Evolutionary conservation across 257 asterid genomes (phyloP).

Genomic region (Verbena officinalis): DNA sequence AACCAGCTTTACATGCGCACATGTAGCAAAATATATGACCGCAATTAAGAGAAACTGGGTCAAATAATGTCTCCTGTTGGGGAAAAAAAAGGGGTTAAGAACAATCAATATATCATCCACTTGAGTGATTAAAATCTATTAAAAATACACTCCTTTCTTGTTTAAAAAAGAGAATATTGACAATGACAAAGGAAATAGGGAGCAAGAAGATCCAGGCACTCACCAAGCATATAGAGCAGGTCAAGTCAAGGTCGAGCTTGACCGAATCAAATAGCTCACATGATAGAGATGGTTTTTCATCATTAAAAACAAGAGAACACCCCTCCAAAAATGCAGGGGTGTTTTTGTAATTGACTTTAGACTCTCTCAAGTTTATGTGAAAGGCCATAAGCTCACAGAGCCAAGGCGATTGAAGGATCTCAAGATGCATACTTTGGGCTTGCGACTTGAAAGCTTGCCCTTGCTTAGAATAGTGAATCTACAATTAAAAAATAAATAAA

Average conservation of each 20-base stretch:
- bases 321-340: constrained; percentile 63
- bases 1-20: constrained; percentile 93
- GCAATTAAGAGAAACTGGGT: constrained; percentile 81
- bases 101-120: background rate
- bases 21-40: constrained; percentile 90
- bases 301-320: constrained; percentile 54
- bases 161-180: too few species aligned
- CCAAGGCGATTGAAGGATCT: constrained; percentile 99
- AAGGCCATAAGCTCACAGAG: constrained; percentile 92
- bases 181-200: background rate
- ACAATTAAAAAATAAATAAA: constrained; percentile 13
- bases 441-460: constrained; percentile 94
- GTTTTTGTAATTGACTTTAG: constrained; percentile 34
- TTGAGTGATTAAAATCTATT: background rate
- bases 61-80: constrained; percentile 82
- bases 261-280: constrained; percentile 80
- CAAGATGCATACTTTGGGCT: constrained; percentile 75
- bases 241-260: constrained; percentile 81
- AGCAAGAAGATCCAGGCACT: constrained; percentile 37
- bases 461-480: constrained; percentile 92
- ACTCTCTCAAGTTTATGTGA: constrained; percentile 62
- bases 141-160: too few species aligned
- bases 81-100: background rate
- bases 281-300: constrained; percentile 68
- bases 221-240: constrained; percentile 95